Evolutionary conservation across 768 basidiomycete genomes (phyloP).

Genomic region (Cystobasidium ongulense): DNA sequence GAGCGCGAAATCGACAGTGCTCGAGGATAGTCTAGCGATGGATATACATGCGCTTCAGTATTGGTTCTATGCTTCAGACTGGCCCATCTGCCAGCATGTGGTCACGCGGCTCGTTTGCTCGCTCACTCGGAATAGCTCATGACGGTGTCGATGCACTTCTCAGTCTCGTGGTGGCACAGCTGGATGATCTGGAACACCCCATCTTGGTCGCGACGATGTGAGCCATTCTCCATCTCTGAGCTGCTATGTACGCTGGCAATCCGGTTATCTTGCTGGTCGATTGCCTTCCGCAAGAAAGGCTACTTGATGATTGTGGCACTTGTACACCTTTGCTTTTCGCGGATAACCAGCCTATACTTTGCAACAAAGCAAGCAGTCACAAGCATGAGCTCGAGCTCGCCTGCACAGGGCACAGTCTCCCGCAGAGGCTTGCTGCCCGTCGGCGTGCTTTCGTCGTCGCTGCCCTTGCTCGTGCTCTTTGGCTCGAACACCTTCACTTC

Average conservation of each 20-base stretch:
- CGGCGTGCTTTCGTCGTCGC: conserved; percentile 7
- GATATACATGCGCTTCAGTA: not conserved
- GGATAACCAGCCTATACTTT: too few relatives aligned
- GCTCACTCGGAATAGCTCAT: not conserved
- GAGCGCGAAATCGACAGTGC: conserved; percentile 10
- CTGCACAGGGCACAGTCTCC: not conserved
- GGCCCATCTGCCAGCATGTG: too few relatives aligned
- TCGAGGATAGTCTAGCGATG: not conserved
- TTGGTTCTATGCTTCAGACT: not conserved
- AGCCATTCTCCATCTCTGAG: not conserved
- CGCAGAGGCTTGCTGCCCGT: conserved; percentile 8
- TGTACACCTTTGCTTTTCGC: not conserved
- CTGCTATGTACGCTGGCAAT: too few relatives aligned
- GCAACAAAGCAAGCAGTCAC: not conserved
- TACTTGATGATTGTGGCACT: not conserved
- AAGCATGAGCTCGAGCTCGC: not conserved
- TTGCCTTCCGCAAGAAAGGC: not conserved
- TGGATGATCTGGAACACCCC: not conserved
- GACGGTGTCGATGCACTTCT: not conserved
- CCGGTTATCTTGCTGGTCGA: not conserved
- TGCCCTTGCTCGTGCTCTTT: conserved; percentile 8
- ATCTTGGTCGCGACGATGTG: not conserved
- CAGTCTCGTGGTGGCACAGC: not conserved
- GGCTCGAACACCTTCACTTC: conserved; percentile 4
- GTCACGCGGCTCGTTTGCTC: not conserved